These are phyloP conservation scores for Orbilia blumenaviensis DNA, from an alignment of 2,329 filamentous ascomycete species.

Conservation along the genomic window DNA sequence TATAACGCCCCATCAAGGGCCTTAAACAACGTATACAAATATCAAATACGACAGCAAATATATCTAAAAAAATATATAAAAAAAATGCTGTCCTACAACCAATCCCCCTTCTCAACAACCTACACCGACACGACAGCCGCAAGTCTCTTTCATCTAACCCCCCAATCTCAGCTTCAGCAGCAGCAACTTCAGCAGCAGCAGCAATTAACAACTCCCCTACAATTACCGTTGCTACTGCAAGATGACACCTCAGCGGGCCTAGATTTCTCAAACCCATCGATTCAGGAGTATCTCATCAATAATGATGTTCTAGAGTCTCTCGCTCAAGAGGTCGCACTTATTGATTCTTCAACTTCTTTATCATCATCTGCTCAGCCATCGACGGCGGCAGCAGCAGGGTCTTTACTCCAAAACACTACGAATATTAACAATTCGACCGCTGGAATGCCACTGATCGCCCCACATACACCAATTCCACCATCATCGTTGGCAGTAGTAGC, in stretches of 20 bases:
- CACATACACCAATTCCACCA: background rate
- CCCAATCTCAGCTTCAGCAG: slow-evolving; percentile 6
- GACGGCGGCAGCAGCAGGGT: too few species aligned
- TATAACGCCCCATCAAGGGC: background rate
- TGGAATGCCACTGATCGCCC: background rate
- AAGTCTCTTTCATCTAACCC: slow-evolving; percentile 17
- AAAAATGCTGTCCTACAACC: background rate
- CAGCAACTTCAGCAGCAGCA: background rate
- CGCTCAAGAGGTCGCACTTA: background rate
- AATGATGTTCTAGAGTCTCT: slow-evolving; percentile 34
- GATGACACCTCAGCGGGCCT: slow-evolving; percentile 6
- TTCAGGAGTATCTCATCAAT: slow-evolving; percentile 48
- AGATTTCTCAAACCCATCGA: slow-evolving; percentile 36
- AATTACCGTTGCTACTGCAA: background rate
- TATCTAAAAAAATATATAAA: too few species aligned
- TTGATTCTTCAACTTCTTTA: background rate
- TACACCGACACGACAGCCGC: slow-evolving; percentile 15
- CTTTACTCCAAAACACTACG: too few species aligned
- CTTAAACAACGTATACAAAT: too few species aligned
- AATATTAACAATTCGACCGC: too few species aligned
- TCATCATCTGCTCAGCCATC: background rate
- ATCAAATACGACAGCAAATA: too few species aligned
- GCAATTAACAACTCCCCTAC: background rate
- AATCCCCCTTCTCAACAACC: background rate
- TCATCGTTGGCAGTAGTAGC: background rate